Evolutionary conservation across 2,329 filamentous ascomycete genomes (phyloP), one percentile per base, ranked within the genome.

Genomic region (Colletotrichum lini): DNA sequence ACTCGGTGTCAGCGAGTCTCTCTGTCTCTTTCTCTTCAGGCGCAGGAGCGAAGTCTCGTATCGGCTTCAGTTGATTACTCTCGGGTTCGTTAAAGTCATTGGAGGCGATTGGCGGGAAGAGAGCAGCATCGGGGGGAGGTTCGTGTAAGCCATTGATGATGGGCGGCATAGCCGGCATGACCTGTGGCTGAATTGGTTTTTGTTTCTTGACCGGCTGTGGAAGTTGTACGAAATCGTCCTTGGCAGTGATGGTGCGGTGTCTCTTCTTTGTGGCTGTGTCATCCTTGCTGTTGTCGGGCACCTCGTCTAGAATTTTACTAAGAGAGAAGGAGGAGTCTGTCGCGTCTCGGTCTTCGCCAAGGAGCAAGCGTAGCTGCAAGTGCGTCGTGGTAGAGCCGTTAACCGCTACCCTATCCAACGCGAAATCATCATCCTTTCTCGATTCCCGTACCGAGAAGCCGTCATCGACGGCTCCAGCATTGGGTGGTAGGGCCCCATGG

Each of bases 171-270:
- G 87, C 82, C 12, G 80, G 85, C 66, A 73, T 72, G 26, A 71
- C 63, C 6, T 85, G 82, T 75, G 89, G 86, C 72, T 88, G 86
- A 15, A 85, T 83, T 3, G 89, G 86, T 77, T 89, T 91, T 74
- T 90, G 89, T 77, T 91, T 91, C 82, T 91, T 91, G 58, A 89
- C 83, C 3, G 89, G 90, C 76, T 91, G 89, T 1, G 90, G 90
- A 18, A 92, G 82, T 77, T 91, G 89, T 47, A 91, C 85, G 73
- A 90, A 89, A 73, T 91, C 89, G 68, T 92, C 90, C 74, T 90
- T 90, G 67, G 81, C 82, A 38, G 84, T 80, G 53, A 85, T 78
- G 9, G 80, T 80, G 60, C 85, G 81, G 40, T 82, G 83, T n/a
- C 89, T 83, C 79, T 90, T 91, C 80, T 90, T 91, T 61, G 82